These are phyloP conservation scores for Coleophoma eucalyptorum DNA, from an alignment of 2,329 filamentous ascomycete species.

Conservation along the genomic window DNA sequence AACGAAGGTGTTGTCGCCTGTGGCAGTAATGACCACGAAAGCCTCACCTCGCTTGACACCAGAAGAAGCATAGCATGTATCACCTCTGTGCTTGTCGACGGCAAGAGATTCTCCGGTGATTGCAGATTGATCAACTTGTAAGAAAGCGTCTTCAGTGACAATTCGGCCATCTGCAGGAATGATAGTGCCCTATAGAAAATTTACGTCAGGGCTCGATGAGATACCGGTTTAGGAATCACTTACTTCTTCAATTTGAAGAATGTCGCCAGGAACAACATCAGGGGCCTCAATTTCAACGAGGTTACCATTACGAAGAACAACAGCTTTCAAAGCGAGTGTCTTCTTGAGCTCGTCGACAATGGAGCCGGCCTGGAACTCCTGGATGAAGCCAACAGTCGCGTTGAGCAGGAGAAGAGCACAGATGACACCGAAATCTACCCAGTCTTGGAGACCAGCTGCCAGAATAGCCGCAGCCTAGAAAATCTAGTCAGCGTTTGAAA, in stretches of 20 bases:
- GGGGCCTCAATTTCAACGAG: conserved; percentile 77
- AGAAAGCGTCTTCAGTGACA: conserved; percentile 77
- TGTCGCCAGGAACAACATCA: conserved; percentile 85
- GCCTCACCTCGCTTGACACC: conserved; percentile 88
- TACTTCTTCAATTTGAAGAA: conserved; percentile 79
- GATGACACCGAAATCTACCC: conserved; percentile 93
- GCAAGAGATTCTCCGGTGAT: conserved; percentile 91
- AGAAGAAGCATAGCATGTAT: conserved; percentile 81
- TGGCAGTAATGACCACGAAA: conserved; percentile 77
- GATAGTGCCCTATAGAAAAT: conserved; percentile 63
- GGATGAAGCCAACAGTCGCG: conserved; percentile 79
- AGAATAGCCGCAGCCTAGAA: conserved; percentile 64
- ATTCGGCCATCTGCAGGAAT: conserved; percentile 86
- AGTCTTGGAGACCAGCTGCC: conserved; percentile 79
- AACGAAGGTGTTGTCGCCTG: conserved; percentile 87
- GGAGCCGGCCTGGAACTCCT: conserved; percentile 85
- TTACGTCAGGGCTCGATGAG: conserved; percentile 6
- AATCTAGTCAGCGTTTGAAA: background rate
- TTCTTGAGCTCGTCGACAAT: conserved; percentile 92
- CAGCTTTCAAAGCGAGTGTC: conserved; percentile 82
- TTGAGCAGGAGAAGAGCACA: conserved; percentile 80
- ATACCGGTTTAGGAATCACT: conserved; percentile 8
- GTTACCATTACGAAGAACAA: conserved; percentile 76
- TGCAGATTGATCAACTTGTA: conserved; percentile 88
- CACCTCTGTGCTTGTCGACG: conserved; percentile 81